Conservation (phyloP, 106 monocot species). For the Agapanthus africanus region DNA sequence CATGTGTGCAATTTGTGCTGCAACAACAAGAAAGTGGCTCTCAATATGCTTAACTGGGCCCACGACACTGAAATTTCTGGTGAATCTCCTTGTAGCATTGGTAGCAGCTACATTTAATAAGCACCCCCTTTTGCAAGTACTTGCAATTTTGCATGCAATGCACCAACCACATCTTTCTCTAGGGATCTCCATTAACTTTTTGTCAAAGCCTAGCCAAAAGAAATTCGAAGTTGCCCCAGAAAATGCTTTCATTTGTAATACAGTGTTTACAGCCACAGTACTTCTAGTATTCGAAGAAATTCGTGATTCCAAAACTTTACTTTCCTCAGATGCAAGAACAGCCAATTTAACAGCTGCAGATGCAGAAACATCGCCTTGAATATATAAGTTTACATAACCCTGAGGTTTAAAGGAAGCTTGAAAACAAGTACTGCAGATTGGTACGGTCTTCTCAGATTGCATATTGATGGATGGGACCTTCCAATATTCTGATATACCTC, state of each 20-base stretch:
- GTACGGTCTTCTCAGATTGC: conserved; percentile 8
- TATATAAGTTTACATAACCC: conserved; percentile 71
- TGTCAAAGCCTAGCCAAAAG: conserved; percentile 72
- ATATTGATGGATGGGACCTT: conserved; percentile 13
- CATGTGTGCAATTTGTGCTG: conserved; percentile 66
- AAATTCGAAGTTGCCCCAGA: conserved; percentile 57
- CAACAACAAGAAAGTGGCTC: conserved; percentile 47
- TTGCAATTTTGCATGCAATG: conserved; percentile 54
- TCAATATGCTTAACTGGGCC: conserved; percentile 36
- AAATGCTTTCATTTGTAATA: conserved; percentile 86
- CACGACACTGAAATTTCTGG: conserved; percentile 28
- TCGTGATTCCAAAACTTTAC: conserved; percentile 29
- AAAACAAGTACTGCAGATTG: neutral
- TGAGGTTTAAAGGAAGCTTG: conserved; percentile 42
- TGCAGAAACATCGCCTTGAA: conserved; percentile 79
- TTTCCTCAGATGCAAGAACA: conserved; percentile 47
- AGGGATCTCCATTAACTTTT: conserved; percentile 63
- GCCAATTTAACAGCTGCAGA: conserved; percentile 72
- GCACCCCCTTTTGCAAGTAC: conserved; percentile 64
- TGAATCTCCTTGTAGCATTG: conserved; percentile 51
- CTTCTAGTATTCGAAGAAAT: conserved; percentile 41
- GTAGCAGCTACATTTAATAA: conserved; percentile 62
- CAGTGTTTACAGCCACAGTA: conserved; percentile 26
- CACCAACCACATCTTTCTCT: conserved; percentile 98
- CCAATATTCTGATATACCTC: conserved; percentile 60